Evolutionary conservation across 805 yeast genomes (phyloP), one percentile per base, ranked within the genome.

Genomic region (Candida silvicultrix): DNA sequence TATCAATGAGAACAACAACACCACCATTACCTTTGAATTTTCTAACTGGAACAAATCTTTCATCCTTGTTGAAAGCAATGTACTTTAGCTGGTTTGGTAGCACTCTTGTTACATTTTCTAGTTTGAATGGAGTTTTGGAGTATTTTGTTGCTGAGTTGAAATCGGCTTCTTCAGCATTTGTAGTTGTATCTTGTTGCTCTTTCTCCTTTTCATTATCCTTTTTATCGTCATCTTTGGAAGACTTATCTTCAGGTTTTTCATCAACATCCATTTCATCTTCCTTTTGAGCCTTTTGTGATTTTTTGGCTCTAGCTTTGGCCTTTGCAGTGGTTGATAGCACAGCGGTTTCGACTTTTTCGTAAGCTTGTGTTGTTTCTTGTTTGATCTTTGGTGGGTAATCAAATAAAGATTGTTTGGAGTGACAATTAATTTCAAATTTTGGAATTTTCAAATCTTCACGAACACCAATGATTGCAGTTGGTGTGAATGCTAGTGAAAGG

Each of bases 221-320:
- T 19, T 41, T 41, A 8, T 20, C 16, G 25, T 43, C 40, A 11
- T 32, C 31, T 32, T 53, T 51, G 21, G 53, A 59, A 34, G 52
- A 41, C 34, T 47, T 39, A 16, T 28, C 64, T 38, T 58, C 57
- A 43, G 51, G 55, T 25, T 63, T 67, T 35, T 71, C 78, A 25
- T 65, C 70, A n/a, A 56, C 58, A 31, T 67, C 73, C 61, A 73
- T 74, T 28, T 73, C 80, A 46, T 78, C 69, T 57, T 75, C 77
- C 56, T 73, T 70, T 59, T 75, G 75, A 54, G 72, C 71, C 39
- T 75, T 75, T 50, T 71, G 70, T 37, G 73, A 71, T 68, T 79
- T 80, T 70, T 80, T 83, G 22, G 95, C 96, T 64, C 97, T 82
- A 31, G 92, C 94, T 65, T 86, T 88, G n/a, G 97, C 97, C 64